Base-by-base conservation (phyloP, 2,329 filamentous ascomycete genomes). In the Microsporum canis region DNA sequence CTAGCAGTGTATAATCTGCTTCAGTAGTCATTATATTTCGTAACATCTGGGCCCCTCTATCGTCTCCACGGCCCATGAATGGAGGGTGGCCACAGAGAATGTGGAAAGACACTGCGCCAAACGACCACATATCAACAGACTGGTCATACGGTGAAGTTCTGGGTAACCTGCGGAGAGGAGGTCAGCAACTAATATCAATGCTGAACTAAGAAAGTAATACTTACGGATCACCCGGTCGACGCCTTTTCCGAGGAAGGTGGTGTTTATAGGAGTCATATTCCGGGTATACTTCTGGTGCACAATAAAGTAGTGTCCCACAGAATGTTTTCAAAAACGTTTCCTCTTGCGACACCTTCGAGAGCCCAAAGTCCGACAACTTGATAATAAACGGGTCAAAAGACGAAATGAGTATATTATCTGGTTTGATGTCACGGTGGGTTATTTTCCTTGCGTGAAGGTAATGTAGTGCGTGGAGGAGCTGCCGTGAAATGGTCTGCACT, bases 401-500 rank as follows among this genome's bases (percentile, higher is more conserved):
- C 8, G 85, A 80, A 66, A 97, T 88, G 45, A 99, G 80, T 63
- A 99, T 96, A 69, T 99, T 99, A 78, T 99, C 94, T 0, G 94
- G 94, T 71, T 99, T 99, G 70, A 99, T 91, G 73, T 99, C 94
- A n/a, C 94, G 88, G 75, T 99, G 94, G 0, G 92, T 97, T 67
- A 99, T 96, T 70, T 88, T 90, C 68, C 88, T 87, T 59, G 81
- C 79, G 72, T 99, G 94, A 6, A 99, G 79, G 71, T 99, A 96
- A 34, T 84, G 85, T 59, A 99, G 77, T 1, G 92, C 92, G 66
- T 87, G 83, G 49, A 96, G 77, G 39, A 97, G 82, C 62, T 78
- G 77, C 8, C 75, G 72, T 14, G 91, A 84, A 72, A 96, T 88
- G 3, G 78, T 78, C 71, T 87, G 85, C n/a, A 85, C 87, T 66